Evolutionary conservation across 192 early-diverging fungal species (phyloP), one percentile per base, ranked within the genome.

Genomic region (Polychytrium aggregatum): DNA sequence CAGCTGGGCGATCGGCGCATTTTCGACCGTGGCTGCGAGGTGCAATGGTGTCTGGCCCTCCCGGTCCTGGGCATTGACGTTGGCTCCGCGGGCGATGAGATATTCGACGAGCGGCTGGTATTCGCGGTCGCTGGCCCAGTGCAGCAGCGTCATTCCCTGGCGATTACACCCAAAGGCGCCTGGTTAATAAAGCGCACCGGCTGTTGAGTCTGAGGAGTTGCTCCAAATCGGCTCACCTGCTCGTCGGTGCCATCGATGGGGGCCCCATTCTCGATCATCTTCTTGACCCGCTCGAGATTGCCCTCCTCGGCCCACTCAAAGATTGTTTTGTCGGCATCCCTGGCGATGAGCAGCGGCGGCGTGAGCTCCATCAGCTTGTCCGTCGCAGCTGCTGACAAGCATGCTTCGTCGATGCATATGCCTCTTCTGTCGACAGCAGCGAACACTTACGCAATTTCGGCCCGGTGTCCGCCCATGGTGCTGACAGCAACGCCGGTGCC

Each of bases 81-180:
- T 17, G 11, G 47, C 55, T 4, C 55, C 55, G 13, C 39, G 9
- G 10, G 11, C 22, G 0, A 61, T 8, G 0, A 68, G 41, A 8
- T 30, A 38, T 26, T 29, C 25, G 30, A 51, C 52, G n/a, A 61
- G 26, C 8, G 51, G 44, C 17, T 37, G 31, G 24, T 45, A 28
- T 9, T 50, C 58, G 25, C 58, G 33, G 33, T 68, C 67, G 3
- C 54, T 41, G 27, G 67, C 67, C 60, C 62, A 68, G 53, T 68
- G 67, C 14, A 68, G 47, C 6, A 57, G 37, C 11, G 61, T 57
- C 35, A 53, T 44, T 14, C 67, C 67, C 22, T 53, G n/a, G 4
- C n/a, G 9, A 9, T 16, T 16, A 11, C n/a, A 9, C 35, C 9
- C n/a, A 37, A 9, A 9, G n/a, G n/a, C n/a, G n/a, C n/a, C 35